Conservation (phyloP, 1,139 yeast genomes). For the Scheffersomyces lignicola region DNA sequence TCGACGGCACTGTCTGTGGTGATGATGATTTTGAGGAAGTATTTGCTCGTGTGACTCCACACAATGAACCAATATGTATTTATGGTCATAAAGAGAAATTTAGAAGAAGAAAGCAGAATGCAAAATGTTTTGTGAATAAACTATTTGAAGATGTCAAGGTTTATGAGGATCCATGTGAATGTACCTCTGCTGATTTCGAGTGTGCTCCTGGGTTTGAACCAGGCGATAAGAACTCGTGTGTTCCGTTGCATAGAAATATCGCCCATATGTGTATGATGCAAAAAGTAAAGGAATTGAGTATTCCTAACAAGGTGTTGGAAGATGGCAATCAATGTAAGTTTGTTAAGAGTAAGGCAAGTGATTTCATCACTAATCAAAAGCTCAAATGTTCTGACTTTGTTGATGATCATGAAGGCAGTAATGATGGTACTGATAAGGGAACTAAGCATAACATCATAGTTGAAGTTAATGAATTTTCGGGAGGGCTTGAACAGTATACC, state of each 20-base stretch:
- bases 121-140: constrained; percentile 68
- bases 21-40: constrained; percentile 67
- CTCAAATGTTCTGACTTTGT: constrained; percentile 37
- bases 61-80: constrained; percentile 60
- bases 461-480: constrained; percentile 31
- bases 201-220: constrained; percentile 60
- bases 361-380: constrained; percentile 26
- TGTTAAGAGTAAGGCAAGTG: constrained; percentile 24
- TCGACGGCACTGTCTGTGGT: constrained; percentile 50
- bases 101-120: constrained; percentile 64
- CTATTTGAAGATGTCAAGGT: constrained; percentile 59
- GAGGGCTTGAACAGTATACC: constrained; percentile 52
- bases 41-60: constrained; percentile 52
- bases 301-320: constrained; percentile 41
- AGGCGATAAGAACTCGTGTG: constrained; percentile 50
- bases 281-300: constrained; percentile 20
- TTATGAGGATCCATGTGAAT: constrained; percentile 61
- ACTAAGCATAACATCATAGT: constrained; percentile 15
- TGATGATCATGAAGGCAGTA: constrained; percentile 25
- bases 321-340: constrained; percentile 52
- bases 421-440: constrained; percentile 25
- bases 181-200: constrained; percentile 69
- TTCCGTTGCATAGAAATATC: constrained; percentile 44
- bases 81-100: constrained; percentile 73
- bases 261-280: constrained; percentile 24